Percentiles rank a stretch among this genome's conserved stretches.
These are phyloP conservation scores for Botrytis galanthina DNA, from an alignment of 2,329 filamentous ascomycete genomes.

Conservation along the genomic window DNA sequence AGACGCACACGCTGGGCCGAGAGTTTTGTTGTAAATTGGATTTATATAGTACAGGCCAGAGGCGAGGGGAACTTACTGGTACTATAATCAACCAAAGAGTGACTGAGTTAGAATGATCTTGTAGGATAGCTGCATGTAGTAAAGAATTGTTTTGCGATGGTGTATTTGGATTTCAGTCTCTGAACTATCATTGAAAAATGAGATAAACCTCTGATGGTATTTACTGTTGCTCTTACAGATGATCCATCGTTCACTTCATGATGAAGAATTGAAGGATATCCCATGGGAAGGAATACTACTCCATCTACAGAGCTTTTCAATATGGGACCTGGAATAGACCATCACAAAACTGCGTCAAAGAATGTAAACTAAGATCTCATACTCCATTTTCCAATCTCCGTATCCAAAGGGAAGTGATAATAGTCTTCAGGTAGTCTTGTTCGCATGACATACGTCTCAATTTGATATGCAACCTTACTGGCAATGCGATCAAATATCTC, in stretches of 20 bases:
- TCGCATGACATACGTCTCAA: background rate
- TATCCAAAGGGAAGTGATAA: background rate
- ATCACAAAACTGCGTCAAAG: background rate
- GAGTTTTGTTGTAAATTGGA: background rate
- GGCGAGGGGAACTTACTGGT: background rate
- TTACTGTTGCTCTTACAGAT: background rate
- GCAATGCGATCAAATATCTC: background rate
- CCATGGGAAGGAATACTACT: background rate
- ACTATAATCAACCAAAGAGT: background rate
- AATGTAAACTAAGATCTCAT: background rate
- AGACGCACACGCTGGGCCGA: slow-evolving; percentile 9
- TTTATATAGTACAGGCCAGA: background rate
- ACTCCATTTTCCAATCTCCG: background rate
- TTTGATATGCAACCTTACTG: background rate
- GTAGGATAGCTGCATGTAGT: background rate
- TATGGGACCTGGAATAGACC: too few relatives aligned
- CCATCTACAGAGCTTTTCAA: background rate
- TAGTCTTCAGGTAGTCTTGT: background rate
- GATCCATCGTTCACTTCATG: background rate
- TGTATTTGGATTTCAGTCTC: background rate
- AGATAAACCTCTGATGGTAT: too few relatives aligned
- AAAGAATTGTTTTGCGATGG: background rate
- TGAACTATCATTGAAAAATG: background rate
- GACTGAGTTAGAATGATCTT: background rate
- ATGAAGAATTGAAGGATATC: background rate